Evolutionary conservation across 805 yeast genomes (phyloP).

Genomic region (Ogataea zsoltii): DNA sequence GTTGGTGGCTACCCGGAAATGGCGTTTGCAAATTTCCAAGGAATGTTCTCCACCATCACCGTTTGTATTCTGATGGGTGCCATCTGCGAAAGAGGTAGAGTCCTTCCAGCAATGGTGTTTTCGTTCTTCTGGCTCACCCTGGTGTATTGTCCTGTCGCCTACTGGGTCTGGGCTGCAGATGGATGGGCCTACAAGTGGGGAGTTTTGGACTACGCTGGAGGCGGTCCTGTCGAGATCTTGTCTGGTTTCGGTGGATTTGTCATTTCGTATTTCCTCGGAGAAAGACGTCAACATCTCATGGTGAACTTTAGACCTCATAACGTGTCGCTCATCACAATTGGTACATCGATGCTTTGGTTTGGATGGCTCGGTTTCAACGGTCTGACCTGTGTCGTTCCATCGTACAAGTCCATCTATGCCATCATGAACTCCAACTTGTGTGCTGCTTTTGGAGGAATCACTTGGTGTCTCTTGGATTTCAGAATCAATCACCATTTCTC

Average conservation of each 20-base stretch:
- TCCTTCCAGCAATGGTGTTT: slow-evolving; percentile 81
- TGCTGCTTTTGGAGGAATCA: slow-evolving; percentile 86
- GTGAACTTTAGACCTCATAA: slow-evolving; percentile 94
- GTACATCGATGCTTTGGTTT: slow-evolving; percentile 84
- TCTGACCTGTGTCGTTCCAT: slow-evolving; percentile 81
- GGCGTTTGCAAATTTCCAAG: slow-evolving; percentile 82
- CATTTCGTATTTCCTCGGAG: slow-evolving; percentile 76
- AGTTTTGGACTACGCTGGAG: slow-evolving; percentile 95
- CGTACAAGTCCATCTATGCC: slow-evolving; percentile 81
- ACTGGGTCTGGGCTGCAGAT: slow-evolving; percentile 90
- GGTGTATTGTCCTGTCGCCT: slow-evolving; percentile 93
- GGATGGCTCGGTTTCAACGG: slow-evolving; percentile 98
- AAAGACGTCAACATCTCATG: slow-evolving; percentile 72
- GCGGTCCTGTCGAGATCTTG: slow-evolving; percentile 93
- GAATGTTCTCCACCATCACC: slow-evolving; percentile 91
- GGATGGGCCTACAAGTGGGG: slow-evolving; percentile 97
- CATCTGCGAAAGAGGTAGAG: slow-evolving; percentile 88
- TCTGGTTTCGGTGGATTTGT: slow-evolving; percentile 92
- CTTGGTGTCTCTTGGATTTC: slow-evolving; percentile 91
- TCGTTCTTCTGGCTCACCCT: slow-evolving; percentile 85
- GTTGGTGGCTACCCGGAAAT: slow-evolving; percentile 68
- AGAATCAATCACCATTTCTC: slow-evolving; percentile 90
- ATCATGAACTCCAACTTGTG: slow-evolving; percentile 88
- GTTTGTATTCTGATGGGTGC: slow-evolving; percentile 90
- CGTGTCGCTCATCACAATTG: slow-evolving; percentile 85